Base-by-base conservation (phyloP, 1,284 basidiomycete species). In the Cutaneotrichosporon cutaneum region DNA sequence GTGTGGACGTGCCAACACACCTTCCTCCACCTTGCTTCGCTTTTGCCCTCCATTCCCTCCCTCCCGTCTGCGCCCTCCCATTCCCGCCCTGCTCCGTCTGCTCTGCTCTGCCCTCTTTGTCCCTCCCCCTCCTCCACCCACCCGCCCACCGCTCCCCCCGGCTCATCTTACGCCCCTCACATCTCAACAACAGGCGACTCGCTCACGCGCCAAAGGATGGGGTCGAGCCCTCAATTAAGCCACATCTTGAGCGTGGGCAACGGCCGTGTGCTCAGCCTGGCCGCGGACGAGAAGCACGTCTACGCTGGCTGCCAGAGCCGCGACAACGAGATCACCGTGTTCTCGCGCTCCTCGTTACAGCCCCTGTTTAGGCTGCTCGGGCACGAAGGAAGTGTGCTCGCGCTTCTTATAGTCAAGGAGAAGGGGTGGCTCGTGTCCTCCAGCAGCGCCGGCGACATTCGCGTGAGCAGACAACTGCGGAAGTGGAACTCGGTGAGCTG, bases 381-480 rank as follows among this genome's bases (percentile, higher is more conserved):
- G 0, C 94, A 98, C 71, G 88, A 88, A 0, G 90, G 89, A 10
- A 90, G 89, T 61, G 88, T 97, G 0, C 83, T 98, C 16, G 88
- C 88, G 3, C 82, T 98, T 33, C 88, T 90, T 68, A 84, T 91
- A 60, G 89, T 89, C 3, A 78, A 85, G 50, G 88, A 90, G 56
- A 87, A 85, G 69, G 82, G 84, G 45, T 95, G 93, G 92, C 78
- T 95, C 24, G 89, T 96, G 70, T 92, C 90, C 67, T 88, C 90
- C 11, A 78, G 77, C 62, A 74, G 74, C 70, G 65, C 94, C 65
- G 90, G 90, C 64, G 93, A 90, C 8, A 83, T 94, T 42, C 82
- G 91, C 69, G 90, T 92, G 75, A 65, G 74, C 68, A 10, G 44
- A 54, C 13, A 42, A 5, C 39, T 42, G 16, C 39, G 16, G 6